phyloP scores from a whole-genome alignment of 768 basidiomycete genomes.

The Suillus subalutaceus region DNA sequence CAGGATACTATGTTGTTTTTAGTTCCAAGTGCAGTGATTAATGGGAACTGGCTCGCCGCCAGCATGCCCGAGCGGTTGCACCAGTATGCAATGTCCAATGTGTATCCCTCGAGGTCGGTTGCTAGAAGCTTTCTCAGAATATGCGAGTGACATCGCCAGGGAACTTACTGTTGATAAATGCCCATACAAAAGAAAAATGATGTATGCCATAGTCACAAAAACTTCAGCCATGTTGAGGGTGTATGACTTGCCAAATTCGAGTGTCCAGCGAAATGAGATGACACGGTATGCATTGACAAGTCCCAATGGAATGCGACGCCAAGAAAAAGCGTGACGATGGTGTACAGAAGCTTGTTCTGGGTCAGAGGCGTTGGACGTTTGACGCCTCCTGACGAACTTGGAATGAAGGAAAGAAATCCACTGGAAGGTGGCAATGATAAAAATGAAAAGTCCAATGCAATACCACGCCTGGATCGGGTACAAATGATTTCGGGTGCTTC shows the following conservation, averaged over 20 bases:
- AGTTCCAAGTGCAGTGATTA: conserved; percentile 59
- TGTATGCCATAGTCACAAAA: conserved; percentile 48
- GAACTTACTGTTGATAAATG: conserved; percentile 48
- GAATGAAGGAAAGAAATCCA: conserved; percentile 17
- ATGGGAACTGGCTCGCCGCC: conserved; percentile 50
- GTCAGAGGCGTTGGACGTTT: background rate
- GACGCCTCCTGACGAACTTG: conserved; percentile 12
- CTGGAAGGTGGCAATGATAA: conserved; percentile 17
- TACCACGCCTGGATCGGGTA: conserved; percentile 20
- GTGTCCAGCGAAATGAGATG: conserved; percentile 45
- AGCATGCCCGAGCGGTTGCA: conserved; percentile 44
- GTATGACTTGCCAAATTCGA: conserved; percentile 44
- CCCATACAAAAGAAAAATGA: conserved; percentile 43
- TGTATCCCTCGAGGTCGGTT: conserved; percentile 21
- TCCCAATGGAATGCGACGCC: conserved; percentile 39
- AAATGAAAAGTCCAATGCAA: conserved; percentile 17
- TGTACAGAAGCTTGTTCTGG: conserved; percentile 8
- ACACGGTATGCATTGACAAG: conserved; percentile 45
- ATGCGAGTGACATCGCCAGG: background rate
- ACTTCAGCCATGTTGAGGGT: conserved; percentile 45
- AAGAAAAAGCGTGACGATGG: conserved; percentile 40
- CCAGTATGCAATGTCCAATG: conserved; percentile 25
- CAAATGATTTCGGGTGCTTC: background rate
- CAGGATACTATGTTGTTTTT: conserved; percentile 59
- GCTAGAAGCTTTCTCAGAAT: conserved; percentile 16